Conservation (phyloP, 352 stramenopile genomes). For the Globisporangium cylindrosporum region DNA sequence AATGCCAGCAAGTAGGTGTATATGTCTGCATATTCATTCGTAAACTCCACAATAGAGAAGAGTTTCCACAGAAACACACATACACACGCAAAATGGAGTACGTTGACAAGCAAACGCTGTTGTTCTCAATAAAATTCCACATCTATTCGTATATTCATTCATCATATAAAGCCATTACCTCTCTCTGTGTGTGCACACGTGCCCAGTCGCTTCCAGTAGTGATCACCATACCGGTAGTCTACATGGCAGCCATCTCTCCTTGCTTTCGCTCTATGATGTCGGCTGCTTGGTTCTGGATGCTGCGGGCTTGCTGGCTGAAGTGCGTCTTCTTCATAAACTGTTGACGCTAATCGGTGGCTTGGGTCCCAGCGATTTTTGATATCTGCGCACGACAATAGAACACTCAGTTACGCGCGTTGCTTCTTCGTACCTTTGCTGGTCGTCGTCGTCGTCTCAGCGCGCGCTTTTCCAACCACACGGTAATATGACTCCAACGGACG, state of each 20-base stretch:
- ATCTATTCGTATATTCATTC: conserved; percentile 12
- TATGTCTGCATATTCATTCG: background rate
- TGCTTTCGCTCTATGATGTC: background rate
- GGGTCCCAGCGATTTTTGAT: background rate
- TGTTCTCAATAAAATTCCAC: conserved; percentile 10
- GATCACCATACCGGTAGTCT: background rate
- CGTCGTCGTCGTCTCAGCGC: conserved; percentile 23
- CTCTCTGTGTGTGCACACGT: background rate
- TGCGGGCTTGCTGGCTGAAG: background rate
- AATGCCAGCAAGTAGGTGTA: conserved; percentile 14
- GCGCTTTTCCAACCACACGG: conserved; percentile 56
- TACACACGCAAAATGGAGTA: background rate
- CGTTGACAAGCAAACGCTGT: conserved; percentile 3
- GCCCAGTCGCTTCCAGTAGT: background rate
- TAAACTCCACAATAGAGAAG: background rate
- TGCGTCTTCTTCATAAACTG: conserved; percentile 1
- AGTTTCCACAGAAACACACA: background rate
- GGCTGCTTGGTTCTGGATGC: background rate
- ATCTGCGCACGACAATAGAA: background rate
- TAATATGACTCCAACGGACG: conserved; percentile 79
- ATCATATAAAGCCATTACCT: conserved; percentile 8
- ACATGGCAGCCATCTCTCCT: background rate
- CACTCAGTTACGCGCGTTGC: conserved; percentile 9
- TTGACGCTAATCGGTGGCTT: background rate
- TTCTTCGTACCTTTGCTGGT: conserved; percentile 15